Evolutionary conservation across 768 basidiomycete genomes (phyloP), one percentile per base, ranked within the genome.

Genomic region (Lactarius sp.): DNA sequence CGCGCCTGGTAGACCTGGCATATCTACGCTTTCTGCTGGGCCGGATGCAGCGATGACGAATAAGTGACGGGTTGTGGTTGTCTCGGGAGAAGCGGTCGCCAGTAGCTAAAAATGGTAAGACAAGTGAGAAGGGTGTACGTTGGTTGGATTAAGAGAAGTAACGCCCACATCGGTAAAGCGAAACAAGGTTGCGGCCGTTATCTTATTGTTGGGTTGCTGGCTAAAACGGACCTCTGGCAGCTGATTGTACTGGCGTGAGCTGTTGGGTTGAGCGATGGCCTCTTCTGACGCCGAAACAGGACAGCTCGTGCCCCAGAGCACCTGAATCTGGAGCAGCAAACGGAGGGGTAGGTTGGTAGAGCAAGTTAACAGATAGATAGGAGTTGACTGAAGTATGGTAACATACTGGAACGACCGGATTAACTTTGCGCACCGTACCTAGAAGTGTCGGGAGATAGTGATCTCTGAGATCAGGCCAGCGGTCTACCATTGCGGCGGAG

Each of bases 381-480:
- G 6, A 36, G 46, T 6, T 16, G 0, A 22, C n/a, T 6, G 36
- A 31, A 7, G 62, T 6, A 42, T 39, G 39, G 52, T 5, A 47
- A 64, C 68, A 59, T 51, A 68, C 67, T 37, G 65, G 68, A 33
- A 64, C 68, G 49, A 63, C 55, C 4, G 68, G 68, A 22, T 68
- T 68, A 36, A 59, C 59, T 52, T 58, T 66, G 49, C 68, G 68
- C 52, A 68, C 52, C 6, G 61, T 66, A n/a, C 66, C 68, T 10
- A 68, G 68, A 60, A 68, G 68, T 44, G 57, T 67, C 9, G 68
- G 68, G 52, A 68, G 62, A 52, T 68, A 67, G 39, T n/a, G 68
- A 67, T 67, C 66, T 60, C 68, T 63, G 22, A 68, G 68, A 67
- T 67, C 66, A 36, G 68, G 66, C 68, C 68, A 68, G 36, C 68